These are phyloP conservation scores for Melaleuca quinquenervia DNA, from an alignment of 345 rosid genomes.

Conservation along the genomic window DNA sequence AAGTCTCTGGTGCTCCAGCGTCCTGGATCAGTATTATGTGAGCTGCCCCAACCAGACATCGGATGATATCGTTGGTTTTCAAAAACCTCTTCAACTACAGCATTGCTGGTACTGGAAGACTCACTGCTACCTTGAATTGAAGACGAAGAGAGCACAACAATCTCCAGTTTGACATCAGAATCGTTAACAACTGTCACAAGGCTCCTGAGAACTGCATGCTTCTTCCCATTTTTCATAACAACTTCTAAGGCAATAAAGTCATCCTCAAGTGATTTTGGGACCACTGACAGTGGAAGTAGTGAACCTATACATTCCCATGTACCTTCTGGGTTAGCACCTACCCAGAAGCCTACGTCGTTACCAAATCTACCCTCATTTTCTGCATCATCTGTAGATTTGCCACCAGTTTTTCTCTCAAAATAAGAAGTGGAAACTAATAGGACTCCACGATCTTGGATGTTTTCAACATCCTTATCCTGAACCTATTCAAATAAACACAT, in stretches of 20 bases:
- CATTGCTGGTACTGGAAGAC: constrained; percentile 30
- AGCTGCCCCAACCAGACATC: constrained; percentile 37
- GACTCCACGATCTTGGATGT: constrained; percentile 44
- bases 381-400: constrained; percentile 41
- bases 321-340: constrained; percentile 49
- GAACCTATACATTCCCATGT: constrained; percentile 83
- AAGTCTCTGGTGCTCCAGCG: constrained; percentile 55
- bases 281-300: constrained; percentile 71
- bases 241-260: constrained; percentile 84
- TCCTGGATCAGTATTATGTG: constrained; percentile 24
- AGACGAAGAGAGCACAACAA: constrained; percentile 38
- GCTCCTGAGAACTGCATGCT: constrained; percentile 82
- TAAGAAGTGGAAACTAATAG: constrained; percentile 63
- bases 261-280: constrained; percentile 50
- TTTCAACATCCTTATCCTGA: constrained; percentile 39
- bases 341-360: constrained; percentile 85
- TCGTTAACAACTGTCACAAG: constrained; percentile 81
- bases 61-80: constrained; percentile 44
- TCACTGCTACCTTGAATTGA: constrained; percentile 14
- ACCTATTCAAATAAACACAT: constrained; percentile 15
- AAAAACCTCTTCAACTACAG: constrained; percentile 40
- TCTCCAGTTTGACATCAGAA: constrained; percentile 67
- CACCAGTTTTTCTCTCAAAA: constrained; percentile 54
- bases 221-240: constrained; percentile 83
- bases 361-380: constrained; percentile 28